These are phyloP conservation scores for Flaveria trinervia DNA, from an alignment of 129 eudicot species.

Conservation along the genomic window DNA sequence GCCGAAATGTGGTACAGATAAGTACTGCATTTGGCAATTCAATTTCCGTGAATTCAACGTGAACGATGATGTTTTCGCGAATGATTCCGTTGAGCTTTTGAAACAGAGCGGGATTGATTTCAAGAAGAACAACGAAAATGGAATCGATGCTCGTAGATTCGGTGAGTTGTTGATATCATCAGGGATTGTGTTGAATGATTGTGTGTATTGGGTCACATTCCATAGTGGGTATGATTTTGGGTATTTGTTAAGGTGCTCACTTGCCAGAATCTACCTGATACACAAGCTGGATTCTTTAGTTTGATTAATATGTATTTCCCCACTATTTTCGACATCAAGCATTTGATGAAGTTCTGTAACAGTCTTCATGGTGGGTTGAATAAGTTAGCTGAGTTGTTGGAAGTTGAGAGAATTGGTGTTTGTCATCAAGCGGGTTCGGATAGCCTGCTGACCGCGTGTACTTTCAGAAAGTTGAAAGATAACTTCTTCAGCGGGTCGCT, in stretches of 20 bases:
- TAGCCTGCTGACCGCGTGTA: slow-evolving; percentile 77
- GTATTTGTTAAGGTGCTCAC: slow-evolving; percentile 71
- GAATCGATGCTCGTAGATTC: slow-evolving; percentile 61
- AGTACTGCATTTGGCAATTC: slow-evolving; percentile 79
- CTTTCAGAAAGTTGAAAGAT: slow-evolving; percentile 83
- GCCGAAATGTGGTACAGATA: slow-evolving; percentile 68
- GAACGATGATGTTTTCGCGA: slow-evolving; percentile 76
- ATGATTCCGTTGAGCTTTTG: slow-evolving; percentile 77
- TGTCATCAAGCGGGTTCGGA: slow-evolving; percentile 93
- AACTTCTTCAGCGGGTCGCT: slow-evolving; percentile 75
- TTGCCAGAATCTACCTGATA: slow-evolving; percentile 68
- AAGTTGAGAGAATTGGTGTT: slow-evolving; percentile 57
- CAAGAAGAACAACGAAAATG: slow-evolving; percentile 58
- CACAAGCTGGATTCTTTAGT: slow-evolving; percentile 65
- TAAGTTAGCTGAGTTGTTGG: slow-evolving; percentile 70
- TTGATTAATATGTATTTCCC: slow-evolving; percentile 72
- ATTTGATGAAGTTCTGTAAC: slow-evolving; percentile 88
- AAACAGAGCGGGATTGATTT: slow-evolving; percentile 84
- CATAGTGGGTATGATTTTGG: slow-evolving; percentile 95
- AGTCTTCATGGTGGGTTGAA: slow-evolving; percentile 90
- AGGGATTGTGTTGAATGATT: slow-evolving; percentile 76
- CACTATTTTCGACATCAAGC: slow-evolving; percentile 68
- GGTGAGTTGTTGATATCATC: slow-evolving; percentile 89
- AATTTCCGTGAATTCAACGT: slow-evolving; percentile 79
- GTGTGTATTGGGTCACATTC: slow-evolving; percentile 78